Conservation (phyloP, 495 filamentous ascomycete species). For the Neurospora sublineolata region DNA sequence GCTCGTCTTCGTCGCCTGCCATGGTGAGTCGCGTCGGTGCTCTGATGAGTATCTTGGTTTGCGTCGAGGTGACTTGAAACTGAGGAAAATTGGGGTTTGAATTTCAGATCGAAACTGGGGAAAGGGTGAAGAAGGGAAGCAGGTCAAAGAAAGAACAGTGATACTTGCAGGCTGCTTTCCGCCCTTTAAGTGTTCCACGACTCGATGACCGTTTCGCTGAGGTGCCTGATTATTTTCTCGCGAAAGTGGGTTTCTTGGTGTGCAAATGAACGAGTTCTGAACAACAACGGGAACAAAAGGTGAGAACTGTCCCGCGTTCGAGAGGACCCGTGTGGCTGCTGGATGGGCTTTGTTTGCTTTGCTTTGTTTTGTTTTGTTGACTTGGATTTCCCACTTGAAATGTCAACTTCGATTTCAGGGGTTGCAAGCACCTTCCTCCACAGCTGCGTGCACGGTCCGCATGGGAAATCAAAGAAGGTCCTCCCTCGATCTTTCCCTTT, state of each 20-base stretch:
- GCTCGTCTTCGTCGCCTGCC: constrained; percentile 5
- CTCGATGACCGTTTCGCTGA: neutral
- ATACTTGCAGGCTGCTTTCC: neutral
- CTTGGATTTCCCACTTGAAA: neutral
- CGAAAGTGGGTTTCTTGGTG: neutral
- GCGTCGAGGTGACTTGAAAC: neutral
- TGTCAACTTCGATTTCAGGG: neutral
- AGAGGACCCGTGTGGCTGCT: neutral
- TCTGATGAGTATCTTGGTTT: neutral
- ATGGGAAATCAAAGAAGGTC: neutral
- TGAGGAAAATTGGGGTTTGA: neutral
- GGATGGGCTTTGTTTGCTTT: neutral
- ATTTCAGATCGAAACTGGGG: neutral
- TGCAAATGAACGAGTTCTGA: neutral
- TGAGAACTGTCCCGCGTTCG: neutral
- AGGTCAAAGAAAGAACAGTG: neutral
- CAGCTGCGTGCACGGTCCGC: neutral
- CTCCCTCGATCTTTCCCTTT: neutral
- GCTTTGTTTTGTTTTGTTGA: neutral
- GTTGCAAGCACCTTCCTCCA: neutral
- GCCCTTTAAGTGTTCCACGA: neutral
- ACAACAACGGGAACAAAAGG: neutral
- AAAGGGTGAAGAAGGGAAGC: neutral
- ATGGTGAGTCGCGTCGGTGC: neutral
- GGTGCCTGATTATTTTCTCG: neutral